Base-by-base conservation (phyloP, 495 filamentous ascomycete genomes). In the Margaritispora aquatica region DNA sequence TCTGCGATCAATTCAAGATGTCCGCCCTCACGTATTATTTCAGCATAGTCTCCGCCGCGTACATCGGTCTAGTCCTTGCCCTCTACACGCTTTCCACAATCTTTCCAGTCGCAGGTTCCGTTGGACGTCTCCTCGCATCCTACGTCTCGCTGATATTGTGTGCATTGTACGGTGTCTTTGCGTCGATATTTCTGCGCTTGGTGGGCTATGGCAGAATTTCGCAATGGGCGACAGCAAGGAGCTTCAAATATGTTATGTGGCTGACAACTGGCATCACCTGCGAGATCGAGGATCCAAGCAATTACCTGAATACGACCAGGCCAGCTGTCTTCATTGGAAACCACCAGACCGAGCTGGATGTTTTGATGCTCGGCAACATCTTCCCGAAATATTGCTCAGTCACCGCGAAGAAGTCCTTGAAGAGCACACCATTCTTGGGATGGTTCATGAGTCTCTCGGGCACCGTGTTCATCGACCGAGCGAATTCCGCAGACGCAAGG, bases 361-460 rank as follows among this genome's bases (percentile, higher is more conserved):
- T 99, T 29, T 79, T 96, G 53, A 86, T 97, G 81, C 80, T 97
- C 13, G 94, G 90, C 38, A 72, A 74, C 64, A 80, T 94, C 60
- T 96, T 96, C 77, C 95, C 94, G 13, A 86, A 85, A 56, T 91
- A 94, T 77, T 95, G 89, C 76, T 89, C 84, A 69, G 89, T 99
- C 49, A 97, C 92, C 4, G 91, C 93, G 41, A 99, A 99, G 82
- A 84, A 87, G 66, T 87, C 83, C 34, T 75, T 99, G 63, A 86
- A 85, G 64, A 81, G 80, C 47, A 71, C 85, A n/a, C 94, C 94
- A 1, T 86, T 99, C 69, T 76, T 99, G 46, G 94, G 94, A 53
- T 96, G 91, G 93, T 99, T 95, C 75, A 97, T 98, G 95, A 66
- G 83, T 36, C 78, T 97, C 21, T 89, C 84, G 41, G 89, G 91